Percentiles rank a stretch among this genome's conserved stretches.
These are phyloP conservation scores for Kuraishia floccosa DNA, from an alignment of 805 yeast species.

Conservation along the genomic window DNA sequence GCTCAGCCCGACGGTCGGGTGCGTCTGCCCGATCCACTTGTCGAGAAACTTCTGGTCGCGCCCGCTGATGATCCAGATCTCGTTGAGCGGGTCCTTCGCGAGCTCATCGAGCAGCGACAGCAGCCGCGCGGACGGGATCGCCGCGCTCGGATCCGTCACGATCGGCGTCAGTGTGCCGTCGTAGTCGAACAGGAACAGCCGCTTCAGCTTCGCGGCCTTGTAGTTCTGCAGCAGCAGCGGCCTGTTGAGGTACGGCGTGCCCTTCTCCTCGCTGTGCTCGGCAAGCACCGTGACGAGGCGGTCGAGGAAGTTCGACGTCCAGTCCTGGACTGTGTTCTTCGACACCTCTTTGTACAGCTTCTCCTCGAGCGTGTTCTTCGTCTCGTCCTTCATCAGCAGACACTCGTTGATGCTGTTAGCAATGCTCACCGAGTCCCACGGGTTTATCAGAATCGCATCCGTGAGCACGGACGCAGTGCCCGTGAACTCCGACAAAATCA, in stretches of 20 bases:
- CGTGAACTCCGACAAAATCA: conserved; percentile 85
- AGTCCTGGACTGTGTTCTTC: conserved; percentile 62
- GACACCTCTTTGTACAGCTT: conserved; percentile 55
- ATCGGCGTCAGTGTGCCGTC: conserved; percentile 98
- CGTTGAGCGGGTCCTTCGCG: conserved; percentile 67
- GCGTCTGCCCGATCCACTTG: conserved; percentile 70
- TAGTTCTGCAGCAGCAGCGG: conserved; percentile 54
- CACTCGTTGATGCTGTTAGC: conserved; percentile 73
- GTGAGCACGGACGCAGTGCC: conserved; percentile 69
- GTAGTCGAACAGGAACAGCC: conserved; percentile 86
- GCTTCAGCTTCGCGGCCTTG: conserved; percentile 42
- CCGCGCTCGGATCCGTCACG: conserved; percentile 96
- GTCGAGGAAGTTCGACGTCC: conserved; percentile 50
- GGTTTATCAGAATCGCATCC: conserved; percentile 79
- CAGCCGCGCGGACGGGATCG: conserved; percentile 78
- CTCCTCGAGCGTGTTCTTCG: conserved; percentile 32
- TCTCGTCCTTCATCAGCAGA: conserved; percentile 38
- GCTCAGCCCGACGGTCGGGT: conserved; percentile 61
- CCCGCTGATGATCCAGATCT: conserved; percentile 93
- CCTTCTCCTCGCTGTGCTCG: conserved; percentile 32
- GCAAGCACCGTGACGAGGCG: conserved; percentile 16
- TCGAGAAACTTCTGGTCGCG: conserved; percentile 87
- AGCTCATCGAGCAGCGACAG: conserved; percentile 46
- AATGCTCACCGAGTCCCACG: conserved; percentile 94
- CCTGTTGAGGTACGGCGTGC: conserved; percentile 76